phyloP scores from a whole-genome alignment of 2,329 filamentous ascomycete genomes.

The Monosporascus sp. region DNA sequence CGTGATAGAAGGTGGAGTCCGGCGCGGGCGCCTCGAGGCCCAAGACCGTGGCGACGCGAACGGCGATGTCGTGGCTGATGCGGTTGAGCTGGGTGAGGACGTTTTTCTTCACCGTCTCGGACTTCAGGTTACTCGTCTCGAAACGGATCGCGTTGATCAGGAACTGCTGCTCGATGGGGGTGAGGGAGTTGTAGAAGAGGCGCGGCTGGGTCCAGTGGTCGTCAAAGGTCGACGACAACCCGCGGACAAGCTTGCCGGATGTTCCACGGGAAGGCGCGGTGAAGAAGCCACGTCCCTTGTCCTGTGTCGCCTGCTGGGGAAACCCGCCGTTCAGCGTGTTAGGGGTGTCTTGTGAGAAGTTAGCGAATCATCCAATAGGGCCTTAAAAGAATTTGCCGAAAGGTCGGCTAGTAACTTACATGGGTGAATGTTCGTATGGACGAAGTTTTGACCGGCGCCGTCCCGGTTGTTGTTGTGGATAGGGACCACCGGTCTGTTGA shows the following conservation, averaged over 20 bases:
- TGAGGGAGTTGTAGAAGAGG: conserved; percentile 69
- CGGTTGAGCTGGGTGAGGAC: conserved; percentile 65
- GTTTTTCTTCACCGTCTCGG: conserved; percentile 55
- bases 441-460: conserved; percentile 63
- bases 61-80: conserved; percentile 62
- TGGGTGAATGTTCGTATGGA: conserved; percentile 60
- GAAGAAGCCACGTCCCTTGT: conserved; percentile 63
- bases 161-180: conserved; percentile 62
- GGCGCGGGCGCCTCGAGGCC: conserved; percentile 53
- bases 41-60: conserved; percentile 58
- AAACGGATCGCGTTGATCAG: conserved; percentile 70
- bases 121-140: conserved; percentile 58
- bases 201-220: conserved; percentile 70
- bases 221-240: conserved; percentile 58
- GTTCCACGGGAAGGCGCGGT: conserved; percentile 53
- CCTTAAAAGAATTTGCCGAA: too few species aligned
- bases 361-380: conserved; percentile 4
- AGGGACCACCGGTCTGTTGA: conserved; percentile 54
- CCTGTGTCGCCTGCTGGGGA: conserved; percentile 63
- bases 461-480: conserved; percentile 65
- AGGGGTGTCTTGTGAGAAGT: conserved; percentile 46
- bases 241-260: conserved; percentile 51
- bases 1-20: conserved; percentile 62
- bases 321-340: conserved; percentile 62
- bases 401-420: conserved; percentile 33